A percentile compares a stretch with the other conserved stretches of the same genome.
These are phyloP conservation scores for Penicillium steckii DNA, from an alignment of 495 filamentous ascomycete genomes.

Conservation along the genomic window DNA sequence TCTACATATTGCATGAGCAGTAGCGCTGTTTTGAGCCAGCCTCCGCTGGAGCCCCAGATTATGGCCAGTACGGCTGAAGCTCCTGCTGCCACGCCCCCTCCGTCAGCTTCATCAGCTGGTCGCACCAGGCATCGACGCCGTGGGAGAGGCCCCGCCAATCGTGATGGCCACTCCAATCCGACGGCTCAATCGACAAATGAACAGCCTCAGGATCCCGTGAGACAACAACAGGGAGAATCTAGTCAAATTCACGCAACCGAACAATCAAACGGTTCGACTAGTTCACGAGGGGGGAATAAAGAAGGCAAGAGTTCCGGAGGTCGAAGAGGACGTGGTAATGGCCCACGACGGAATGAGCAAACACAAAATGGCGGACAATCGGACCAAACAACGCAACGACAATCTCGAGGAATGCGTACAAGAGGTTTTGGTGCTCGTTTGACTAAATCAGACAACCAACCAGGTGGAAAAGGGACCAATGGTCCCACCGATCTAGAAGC, in stretches of 20 bases:
- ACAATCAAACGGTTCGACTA: slow-evolving; percentile 11
- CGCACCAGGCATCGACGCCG: slow-evolving; percentile 33
- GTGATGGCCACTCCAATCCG: slow-evolving; percentile 15
- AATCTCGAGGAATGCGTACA: slow-evolving; percentile 34
- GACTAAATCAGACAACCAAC: slow-evolving; percentile 28
- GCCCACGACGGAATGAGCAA: slow-evolving; percentile 21
- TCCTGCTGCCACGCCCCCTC: slow-evolving; percentile 7
- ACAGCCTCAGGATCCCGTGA: slow-evolving; percentile 7
- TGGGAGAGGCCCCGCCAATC: slow-evolving; percentile 32
- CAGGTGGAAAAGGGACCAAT: slow-evolving; percentile 20
- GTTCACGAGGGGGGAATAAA: slow-evolving; percentile 33
- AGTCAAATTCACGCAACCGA: slow-evolving; percentile 1
- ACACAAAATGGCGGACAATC: slow-evolving; percentile 21
- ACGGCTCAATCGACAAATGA: slow-evolving; percentile 7
- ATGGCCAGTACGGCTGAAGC: slow-evolving; percentile 21
- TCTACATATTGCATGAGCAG: slow-evolving; percentile 19
- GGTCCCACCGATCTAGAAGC: slow-evolving; percentile 20
- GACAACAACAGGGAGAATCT: slow-evolving; percentile 8
- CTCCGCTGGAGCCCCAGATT: slow-evolving; percentile 4
- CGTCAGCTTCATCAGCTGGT: slow-evolving; percentile 21
- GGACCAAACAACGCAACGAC: slow-evolving; percentile 7
- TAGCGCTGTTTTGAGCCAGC: neutral
- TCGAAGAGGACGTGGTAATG: slow-evolving; percentile 26
- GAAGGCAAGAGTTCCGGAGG: slow-evolving; percentile 41
- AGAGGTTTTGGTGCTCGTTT: slow-evolving; percentile 56